Percentiles rank a stretch among this genome's conserved stretches.
phyloP scores from a whole-genome alignment of 108 stramenopile species.

The Nannochloropsis oceanica region DNA sequence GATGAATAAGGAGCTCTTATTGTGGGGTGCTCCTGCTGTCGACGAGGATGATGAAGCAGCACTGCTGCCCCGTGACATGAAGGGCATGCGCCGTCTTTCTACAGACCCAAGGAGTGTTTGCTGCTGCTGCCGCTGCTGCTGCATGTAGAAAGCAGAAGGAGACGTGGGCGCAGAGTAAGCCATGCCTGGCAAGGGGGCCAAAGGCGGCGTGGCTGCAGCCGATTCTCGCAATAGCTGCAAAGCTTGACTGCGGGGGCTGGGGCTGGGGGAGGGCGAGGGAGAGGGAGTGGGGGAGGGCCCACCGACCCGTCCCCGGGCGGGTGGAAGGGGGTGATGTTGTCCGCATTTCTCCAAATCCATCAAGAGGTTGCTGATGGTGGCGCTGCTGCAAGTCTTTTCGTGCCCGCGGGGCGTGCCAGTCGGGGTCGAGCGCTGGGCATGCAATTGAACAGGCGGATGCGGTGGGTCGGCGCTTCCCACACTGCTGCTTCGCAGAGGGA shows the following conservation, averaged over 20 bases:
- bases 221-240: background rate
- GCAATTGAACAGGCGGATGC: too few species aligned
- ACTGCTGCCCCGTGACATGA: background rate
- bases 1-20: background rate
- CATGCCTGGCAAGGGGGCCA: too few species aligned
- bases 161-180: too few species aligned
- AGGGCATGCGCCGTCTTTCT: background rate
- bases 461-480: too few species aligned
- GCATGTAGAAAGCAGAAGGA: too few species aligned
- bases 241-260: background rate
- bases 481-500: too few species aligned
- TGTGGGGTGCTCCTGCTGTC: background rate
- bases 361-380: background rate
- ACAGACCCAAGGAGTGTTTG: too few species aligned
- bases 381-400: background rate
- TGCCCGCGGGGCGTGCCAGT: background rate
- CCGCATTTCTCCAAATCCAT: background rate
- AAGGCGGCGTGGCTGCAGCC: too few species aligned
- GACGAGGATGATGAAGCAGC: background rate
- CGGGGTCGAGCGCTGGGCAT: background rate
- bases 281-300: background rate
- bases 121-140: too few species aligned
- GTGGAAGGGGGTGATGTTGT: background rate
- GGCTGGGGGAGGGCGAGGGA: background rate
- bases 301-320: background rate